Base-by-base conservation (phyloP, 2,329 filamentous ascomycete species). In the Thermomyces lanuginosus region DNA sequence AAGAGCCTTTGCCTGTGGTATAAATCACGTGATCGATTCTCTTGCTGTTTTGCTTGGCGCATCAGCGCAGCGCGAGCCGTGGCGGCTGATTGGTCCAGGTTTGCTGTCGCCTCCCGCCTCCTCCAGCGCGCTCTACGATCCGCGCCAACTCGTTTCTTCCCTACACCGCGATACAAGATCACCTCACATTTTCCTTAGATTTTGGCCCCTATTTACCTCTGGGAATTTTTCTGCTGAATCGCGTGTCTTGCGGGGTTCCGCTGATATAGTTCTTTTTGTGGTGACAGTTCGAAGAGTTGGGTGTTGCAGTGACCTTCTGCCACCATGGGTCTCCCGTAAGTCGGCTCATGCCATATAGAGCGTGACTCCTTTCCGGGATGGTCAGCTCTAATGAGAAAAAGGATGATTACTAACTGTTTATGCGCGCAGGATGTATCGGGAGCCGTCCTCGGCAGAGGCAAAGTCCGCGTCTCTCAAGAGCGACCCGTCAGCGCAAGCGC, bases 341-440 rank as follows among this genome's bases (percentile, higher is more conserved):
- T 55, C 39, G 36, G 25, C 31, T 21, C 29, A 25, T n/a, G n/a
- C n/a, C n/a, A n/a, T n/a, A n/a, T n/a, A n/a, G n/a, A n/a, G n/a
- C n/a, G 19, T n/a, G 19, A n/a, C 8, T 21, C n/a, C 19, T 21
- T n/a, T 21, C n/a, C 10, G 16, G 8, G 3, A 14, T 15, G 26
- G 8, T 23, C 24, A 22, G 10, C 22, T 19, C 26, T 32, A 19
- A n/a, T n/a, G n/a, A n/a, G n/a, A n/a, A n/a, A n/a, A n/a, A n/a
- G 22, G 22, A 31, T 31, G 40, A 38, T 48, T 29, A 46, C 37
- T 20, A 22, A 19, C n/a, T n/a, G n/a, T n/a, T n/a, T n/a, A n/a
- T n/a, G n/a, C 29, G 22, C 36, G 27, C 37, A 64, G 63, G 35
- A 60, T 72, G 51, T 72, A 60, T 56, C 59, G 58, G 46, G 61